Percentiles rank a stretch among this genome's conserved stretches.
Evolutionary conservation across 2,329 filamentous ascomycete species (phyloP).

Genomic region (Fusarium algeriense): DNA sequence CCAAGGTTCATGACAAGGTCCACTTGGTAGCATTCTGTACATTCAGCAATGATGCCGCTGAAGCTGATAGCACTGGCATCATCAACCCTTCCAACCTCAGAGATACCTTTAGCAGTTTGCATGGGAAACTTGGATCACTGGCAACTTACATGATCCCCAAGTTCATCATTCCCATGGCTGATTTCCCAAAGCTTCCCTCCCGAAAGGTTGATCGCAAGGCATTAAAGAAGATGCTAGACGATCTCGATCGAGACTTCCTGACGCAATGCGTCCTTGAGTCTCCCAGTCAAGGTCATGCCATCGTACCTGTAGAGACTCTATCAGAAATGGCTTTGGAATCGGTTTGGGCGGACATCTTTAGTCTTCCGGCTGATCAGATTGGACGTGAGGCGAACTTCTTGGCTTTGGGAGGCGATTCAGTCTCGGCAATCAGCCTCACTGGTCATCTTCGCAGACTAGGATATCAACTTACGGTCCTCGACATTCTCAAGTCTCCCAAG

Average conservation of each 20-base stretch:
- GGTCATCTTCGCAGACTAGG: neutral
- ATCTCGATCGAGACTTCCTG: neutral
- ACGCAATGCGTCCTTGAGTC: neutral
- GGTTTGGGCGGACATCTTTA: neutral
- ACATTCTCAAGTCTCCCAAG: neutral
- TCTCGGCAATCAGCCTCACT: conserved; percentile 1
- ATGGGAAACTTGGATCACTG: neutral
- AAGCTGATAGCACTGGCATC: neutral
- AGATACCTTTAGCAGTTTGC: neutral
- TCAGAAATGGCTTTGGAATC: neutral
- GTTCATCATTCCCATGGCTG: neutral
- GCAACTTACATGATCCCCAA: neutral
- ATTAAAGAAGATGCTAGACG: neutral
- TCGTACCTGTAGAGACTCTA: neutral
- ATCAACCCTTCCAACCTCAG: neutral
- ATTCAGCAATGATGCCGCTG: neutral
- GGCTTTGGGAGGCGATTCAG: neutral
- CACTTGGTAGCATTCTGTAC: neutral
- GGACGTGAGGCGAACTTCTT: conserved; percentile 1
- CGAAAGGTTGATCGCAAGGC: conserved; percentile 2
- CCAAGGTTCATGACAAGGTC: neutral
- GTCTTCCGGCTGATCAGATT: neutral
- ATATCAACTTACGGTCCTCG: neutral
- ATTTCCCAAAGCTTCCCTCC: neutral
- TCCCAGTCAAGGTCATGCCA: neutral